Conservation (phyloP, 2,329 filamentous ascomycete species). For the Ascocoryne sarcoides region DNA sequence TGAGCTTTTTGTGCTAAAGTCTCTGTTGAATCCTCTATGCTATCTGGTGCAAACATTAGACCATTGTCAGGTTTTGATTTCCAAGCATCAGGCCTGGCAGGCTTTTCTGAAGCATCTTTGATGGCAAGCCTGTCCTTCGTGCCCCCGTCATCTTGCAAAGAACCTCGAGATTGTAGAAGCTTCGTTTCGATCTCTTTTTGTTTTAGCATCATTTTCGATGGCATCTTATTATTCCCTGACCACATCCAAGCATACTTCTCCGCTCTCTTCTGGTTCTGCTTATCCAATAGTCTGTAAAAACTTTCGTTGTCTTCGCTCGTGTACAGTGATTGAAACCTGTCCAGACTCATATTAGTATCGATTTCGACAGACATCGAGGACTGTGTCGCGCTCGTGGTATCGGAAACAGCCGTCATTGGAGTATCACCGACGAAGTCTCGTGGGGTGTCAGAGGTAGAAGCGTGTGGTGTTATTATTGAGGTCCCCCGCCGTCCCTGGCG, state of each 20-base stretch:
- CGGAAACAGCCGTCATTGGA: conserved; percentile 49
- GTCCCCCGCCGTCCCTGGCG: conserved; percentile 29
- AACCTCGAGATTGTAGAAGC: conserved; percentile 36
- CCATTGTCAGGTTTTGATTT: conserved; percentile 66
- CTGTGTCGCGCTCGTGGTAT: conserved; percentile 29
- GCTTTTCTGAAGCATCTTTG: conserved; percentile 58
- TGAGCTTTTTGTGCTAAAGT: conserved; percentile 64
- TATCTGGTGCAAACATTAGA: conserved; percentile 76
- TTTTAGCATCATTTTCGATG: conserved; percentile 65
- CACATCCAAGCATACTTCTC: conserved; percentile 88
- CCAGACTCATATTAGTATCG: conserved; percentile 72
- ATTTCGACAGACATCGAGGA: conserved; percentile 35
- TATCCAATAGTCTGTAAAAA: conserved; percentile 86
- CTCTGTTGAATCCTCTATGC: conserved; percentile 47
- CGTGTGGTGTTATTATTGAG: conserved; percentile 25
- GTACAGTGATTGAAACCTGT: conserved; percentile 83
- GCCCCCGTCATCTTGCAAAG: conserved; percentile 45
- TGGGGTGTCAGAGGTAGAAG: conserved; percentile 18
- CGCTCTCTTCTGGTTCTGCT: conserved; percentile 74
- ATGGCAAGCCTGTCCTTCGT: conserved; percentile 52
- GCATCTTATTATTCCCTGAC: conserved; percentile 77
- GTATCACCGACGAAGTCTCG: neutral
- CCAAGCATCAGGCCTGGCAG: conserved; percentile 72
- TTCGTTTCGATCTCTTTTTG: conserved; percentile 53
- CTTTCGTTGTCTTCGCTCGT: conserved; percentile 98